phyloP scores from a whole-genome alignment of 2,329 filamentous ascomycete genomes.

The Ophiosphaerella herpotricha region DNA sequence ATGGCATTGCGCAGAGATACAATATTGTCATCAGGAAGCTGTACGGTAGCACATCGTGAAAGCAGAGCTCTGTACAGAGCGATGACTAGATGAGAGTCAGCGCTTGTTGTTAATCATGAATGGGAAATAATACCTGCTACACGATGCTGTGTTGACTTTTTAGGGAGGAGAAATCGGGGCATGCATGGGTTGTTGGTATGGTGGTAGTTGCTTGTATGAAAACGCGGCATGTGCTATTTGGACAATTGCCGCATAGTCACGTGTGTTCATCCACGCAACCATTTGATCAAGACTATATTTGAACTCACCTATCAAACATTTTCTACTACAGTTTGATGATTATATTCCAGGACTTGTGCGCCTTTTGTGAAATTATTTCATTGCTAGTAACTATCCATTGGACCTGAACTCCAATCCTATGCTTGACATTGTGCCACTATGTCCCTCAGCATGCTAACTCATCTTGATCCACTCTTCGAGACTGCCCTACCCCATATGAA shows the following conservation, averaged over 20 bases:
- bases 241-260: slow-evolving; percentile 25
- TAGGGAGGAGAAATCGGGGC: slow-evolving; percentile 52
- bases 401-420: slow-evolving; percentile 38
- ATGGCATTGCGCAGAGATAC: slow-evolving; percentile 63
- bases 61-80: slow-evolving; percentile 75
- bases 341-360: slow-evolving; percentile 1
- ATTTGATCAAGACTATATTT: not conserved
- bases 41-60: slow-evolving; percentile 59
- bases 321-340: not conserved
- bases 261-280: slow-evolving; percentile 9
- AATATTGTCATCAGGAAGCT: slow-evolving; percentile 57
- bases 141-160: slow-evolving; percentile 56
- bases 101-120: slow-evolving; percentile 3
- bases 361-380: slow-evolving; percentile 3
- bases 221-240: slow-evolving; percentile 14
- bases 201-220: not conserved
- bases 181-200: slow-evolving; percentile 43
- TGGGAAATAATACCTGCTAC: slow-evolving; percentile 51
- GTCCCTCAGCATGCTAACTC: not conserved
- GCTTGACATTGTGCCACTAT: slow-evolving; percentile 20
- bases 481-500: not conserved
- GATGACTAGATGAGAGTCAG: slow-evolving; percentile 54
- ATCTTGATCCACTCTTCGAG: not conserved
- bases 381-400: slow-evolving; percentile 16
- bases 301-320: too few species aligned